A percentile compares a stretch with the other conserved stretches of the same genome.
Evolutionary conservation across 1,284 basidiomycete species (phyloP).

Genomic region (Uromyces viciae-fabae): DNA sequence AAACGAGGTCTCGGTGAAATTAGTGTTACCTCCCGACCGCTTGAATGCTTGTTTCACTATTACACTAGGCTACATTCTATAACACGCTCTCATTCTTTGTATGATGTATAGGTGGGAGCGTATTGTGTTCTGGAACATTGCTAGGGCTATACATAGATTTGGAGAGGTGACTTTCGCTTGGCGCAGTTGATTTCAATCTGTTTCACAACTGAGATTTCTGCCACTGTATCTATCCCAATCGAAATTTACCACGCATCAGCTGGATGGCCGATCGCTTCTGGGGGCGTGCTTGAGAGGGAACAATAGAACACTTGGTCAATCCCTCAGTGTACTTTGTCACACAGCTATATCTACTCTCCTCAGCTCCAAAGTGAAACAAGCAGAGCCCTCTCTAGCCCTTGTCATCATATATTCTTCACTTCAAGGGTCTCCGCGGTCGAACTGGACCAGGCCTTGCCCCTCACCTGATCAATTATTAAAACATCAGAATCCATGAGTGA

Average conservation of each 20-base stretch:
- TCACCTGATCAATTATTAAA: slow-evolving; percentile 7
- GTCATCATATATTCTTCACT: background rate
- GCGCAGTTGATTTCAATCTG: slow-evolving; percentile 1
- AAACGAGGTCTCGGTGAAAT: background rate
- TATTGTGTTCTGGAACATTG: background rate
- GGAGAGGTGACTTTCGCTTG: slow-evolving; percentile 4
- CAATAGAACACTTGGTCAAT: background rate
- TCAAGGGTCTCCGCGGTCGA: background rate
- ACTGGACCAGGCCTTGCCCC: background rate
- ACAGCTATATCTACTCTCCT: slow-evolving; percentile 1
- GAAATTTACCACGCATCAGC: slow-evolving; percentile 26
- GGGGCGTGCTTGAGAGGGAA: background rate
- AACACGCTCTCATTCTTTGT: background rate
- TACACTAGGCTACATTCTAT: background rate
- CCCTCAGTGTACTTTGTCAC: background rate
- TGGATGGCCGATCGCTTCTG: slow-evolving; percentile 30
- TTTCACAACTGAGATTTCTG: slow-evolving; percentile 24
- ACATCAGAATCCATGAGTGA: background rate
- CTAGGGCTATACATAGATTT: slow-evolving; percentile 1
- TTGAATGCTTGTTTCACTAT: background rate
- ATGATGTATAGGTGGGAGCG: background rate
- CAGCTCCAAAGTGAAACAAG: background rate
- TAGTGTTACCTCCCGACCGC: background rate
- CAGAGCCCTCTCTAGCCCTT: background rate
- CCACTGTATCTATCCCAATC: background rate